Base-by-base conservation (phyloP, 805 yeast species). In the Metschnikowia drakensbergensis region DNA sequence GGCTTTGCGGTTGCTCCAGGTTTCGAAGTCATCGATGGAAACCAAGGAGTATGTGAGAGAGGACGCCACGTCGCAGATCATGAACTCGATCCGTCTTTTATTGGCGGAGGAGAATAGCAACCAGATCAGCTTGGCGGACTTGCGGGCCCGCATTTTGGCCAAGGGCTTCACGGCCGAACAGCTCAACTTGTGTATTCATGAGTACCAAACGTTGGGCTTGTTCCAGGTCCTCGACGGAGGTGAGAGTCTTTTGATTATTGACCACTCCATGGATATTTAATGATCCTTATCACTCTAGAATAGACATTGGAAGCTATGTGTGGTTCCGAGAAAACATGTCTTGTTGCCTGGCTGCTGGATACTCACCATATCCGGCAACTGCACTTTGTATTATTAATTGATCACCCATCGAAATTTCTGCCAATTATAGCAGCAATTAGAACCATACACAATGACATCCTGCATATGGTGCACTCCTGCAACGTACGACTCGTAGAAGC, bases 111-210 rank as follows among this genome's bases (percentile, higher is more conserved):
- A 66, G 45, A 69, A 69, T 23, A 34, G 50, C 25, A 45, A 33
- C 38, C 49, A 45, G 32, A 47, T 58, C 26, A 50, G 61, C 28
- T 67, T 80, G 77, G 71, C 64, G 42, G 75, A 66, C 9, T 74
- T 91, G 51, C 78, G 79, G 53, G 82, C 82, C 52, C 74, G 86
- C 3, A 82, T 86, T 30, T 71, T 88, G 36, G 85, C 87, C 32
- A 84, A 86, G 68, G 97, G 97, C 4, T 92, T 80, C 68, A 89
- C 96, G 0, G 83, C 84, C 59, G 79, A 83, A 53, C 89, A 89
- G 63, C 79, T 92, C 55, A 80, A 76, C 47, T 84, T 80, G 49
- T 87, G 96, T 75, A 73, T 92, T 39, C 73, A 74, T 38, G 91
- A 87, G 63, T 92, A 92, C 65, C 77, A 80, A 32, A 75, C 75